A percentile compares a stretch with the other conserved stretches of the same genome.
Conservation (phyloP, 306 rosid genomes). For the Bauhinia variegata region DNA sequence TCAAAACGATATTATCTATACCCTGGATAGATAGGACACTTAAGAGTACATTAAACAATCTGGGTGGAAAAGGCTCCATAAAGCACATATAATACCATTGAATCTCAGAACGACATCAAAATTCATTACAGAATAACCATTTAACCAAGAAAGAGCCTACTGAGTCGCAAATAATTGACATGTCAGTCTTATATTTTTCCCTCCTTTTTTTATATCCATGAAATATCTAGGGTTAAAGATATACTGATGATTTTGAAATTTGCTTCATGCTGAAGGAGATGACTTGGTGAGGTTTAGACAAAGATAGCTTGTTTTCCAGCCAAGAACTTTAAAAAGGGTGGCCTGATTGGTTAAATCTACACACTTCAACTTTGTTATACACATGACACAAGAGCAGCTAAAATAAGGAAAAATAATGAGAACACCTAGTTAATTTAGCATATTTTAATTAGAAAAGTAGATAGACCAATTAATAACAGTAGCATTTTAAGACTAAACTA, state of each 20-base stretch:
- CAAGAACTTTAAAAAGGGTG: conserved; percentile 3
- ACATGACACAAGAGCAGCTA: conserved; percentile 4
- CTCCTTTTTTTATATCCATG: neutral
- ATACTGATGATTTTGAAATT: neutral
- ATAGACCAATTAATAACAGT: conserved; percentile 28
- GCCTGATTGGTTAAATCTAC: conserved; percentile 2
- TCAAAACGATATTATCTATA: neutral
- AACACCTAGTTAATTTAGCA: neutral
- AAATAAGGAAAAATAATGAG: neutral
- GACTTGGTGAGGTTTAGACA: conserved; percentile 2
- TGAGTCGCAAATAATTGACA: conserved; percentile 14
- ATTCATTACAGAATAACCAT: neutral
- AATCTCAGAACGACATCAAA: conserved; percentile 11
- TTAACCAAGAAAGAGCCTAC: neutral
- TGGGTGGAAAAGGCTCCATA: neutral
- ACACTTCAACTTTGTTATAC: neutral
- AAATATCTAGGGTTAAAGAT: neutral
- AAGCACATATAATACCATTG: neutral
- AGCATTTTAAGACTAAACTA: conserved; percentile 26
- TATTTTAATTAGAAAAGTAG: conserved; percentile 8
- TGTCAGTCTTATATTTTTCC: neutral
- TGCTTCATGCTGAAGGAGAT: neutral
- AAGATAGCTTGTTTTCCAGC: neutral
- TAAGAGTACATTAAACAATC: neutral
- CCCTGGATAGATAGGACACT: no score